phyloP scores from a whole-genome alignment of 225 moss, liverwort and hornwort species.

The Asterella californica region DNA sequence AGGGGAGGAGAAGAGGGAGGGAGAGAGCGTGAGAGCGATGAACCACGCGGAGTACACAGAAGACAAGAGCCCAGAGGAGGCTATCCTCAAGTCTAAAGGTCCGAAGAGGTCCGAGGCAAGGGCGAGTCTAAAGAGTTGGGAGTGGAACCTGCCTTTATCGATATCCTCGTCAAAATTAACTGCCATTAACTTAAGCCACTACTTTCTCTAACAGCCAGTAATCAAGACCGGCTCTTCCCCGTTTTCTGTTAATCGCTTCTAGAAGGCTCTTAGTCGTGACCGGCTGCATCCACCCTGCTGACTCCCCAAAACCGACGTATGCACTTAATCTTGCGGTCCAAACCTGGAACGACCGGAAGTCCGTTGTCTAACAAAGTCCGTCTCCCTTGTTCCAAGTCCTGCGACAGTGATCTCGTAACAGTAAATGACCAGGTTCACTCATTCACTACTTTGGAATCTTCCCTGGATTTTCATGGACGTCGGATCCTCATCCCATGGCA shows the following conservation, averaged over 20 bases:
- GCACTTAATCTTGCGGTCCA: background rate
- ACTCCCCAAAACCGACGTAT: no score
- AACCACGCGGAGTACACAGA: background rate
- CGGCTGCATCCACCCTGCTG: background rate
- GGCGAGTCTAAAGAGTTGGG: background rate
- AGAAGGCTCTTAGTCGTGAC: constrained; percentile 1
- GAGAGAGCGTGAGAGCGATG: background rate
- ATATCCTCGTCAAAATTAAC: background rate
- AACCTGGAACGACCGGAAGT: background rate
- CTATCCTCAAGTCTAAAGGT: background rate
- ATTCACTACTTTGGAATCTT: background rate
- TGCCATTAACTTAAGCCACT: background rate
- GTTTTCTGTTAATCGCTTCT: background rate
- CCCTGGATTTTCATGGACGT: background rate
- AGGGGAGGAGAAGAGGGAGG: background rate
- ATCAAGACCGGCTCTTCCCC: background rate
- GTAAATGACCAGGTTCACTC: background rate
- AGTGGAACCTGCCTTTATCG: background rate
- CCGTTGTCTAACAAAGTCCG: background rate
- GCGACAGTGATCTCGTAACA: background rate
- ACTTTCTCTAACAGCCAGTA: background rate
- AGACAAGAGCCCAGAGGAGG: background rate
- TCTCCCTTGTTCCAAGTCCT: background rate
- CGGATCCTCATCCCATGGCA: background rate
- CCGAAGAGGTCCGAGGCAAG: background rate